These are phyloP conservation scores for Coccomyxa sp. DNA, from an alignment of 139 green algal species.

Conservation along the genomic window DNA sequence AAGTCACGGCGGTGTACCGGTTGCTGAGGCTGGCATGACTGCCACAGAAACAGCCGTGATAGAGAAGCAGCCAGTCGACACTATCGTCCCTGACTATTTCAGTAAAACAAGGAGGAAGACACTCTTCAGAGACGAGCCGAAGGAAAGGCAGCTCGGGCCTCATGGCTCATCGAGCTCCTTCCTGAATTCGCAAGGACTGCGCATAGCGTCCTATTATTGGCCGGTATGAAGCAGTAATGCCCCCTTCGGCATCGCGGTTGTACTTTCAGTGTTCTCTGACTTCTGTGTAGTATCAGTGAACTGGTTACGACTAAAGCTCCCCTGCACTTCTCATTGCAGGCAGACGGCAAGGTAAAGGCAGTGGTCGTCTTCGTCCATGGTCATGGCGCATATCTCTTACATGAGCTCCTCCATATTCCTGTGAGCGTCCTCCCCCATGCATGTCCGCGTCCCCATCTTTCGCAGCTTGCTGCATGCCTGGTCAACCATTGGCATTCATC, in stretches of 20 bases:
- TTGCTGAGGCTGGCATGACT: too few relatives aligned
- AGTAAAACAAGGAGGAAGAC: neutral
- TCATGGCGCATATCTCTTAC: conserved; percentile 48
- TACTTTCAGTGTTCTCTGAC: neutral
- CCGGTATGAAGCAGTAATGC: conserved; percentile 5
- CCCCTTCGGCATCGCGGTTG: neutral
- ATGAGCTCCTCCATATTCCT: conserved; percentile 43
- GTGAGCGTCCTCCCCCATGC: too few relatives aligned
- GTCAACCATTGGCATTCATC: too few relatives aligned
- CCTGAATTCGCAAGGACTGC: conserved; percentile 32
- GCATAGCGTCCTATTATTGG: conserved; percentile 47
- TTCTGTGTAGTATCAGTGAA: neutral
- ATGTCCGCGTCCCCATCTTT: too few relatives aligned
- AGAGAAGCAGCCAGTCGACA: neutral
- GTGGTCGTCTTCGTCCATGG: conserved; percentile 55
- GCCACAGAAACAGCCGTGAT: neutral
- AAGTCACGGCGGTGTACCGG: too few relatives aligned
- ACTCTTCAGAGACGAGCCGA: conserved; percentile 3
- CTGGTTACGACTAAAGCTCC: neutral
- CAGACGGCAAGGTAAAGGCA: conserved; percentile 3
- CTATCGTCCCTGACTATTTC: neutral
- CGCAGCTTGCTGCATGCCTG: too few relatives aligned
- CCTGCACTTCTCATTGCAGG: neutral
- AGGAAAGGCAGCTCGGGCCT: conserved; percentile 18
- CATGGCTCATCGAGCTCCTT: conserved; percentile 15